Base-by-base conservation (phyloP, 257 asterid genomes). In the Solanum pinnatisectum region DNA sequence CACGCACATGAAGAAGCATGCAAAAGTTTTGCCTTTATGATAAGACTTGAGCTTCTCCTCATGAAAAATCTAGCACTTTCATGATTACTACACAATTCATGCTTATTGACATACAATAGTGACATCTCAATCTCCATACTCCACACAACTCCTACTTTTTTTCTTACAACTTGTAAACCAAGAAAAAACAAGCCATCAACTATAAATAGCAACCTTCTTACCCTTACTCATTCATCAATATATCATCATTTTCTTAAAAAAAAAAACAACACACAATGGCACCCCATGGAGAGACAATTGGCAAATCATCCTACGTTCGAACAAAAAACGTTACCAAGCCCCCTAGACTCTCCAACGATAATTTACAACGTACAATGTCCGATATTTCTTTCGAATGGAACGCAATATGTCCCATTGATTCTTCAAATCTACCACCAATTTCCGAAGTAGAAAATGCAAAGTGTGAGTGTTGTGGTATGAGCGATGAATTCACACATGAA, bases 381-480 rank as follows among this genome's bases (percentile, higher is more conserved):
- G 89, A 87, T 78, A 83, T 87, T 7, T 70, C 89, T 9, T 44
- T 67, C 74, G 84, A 81, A 18, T 81, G 25, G 68, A 85, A 82
- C 56, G 59, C 33, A 5, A 36, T 10, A 11, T 23, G 30, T 5
- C 33, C 15, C 3, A 14, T 76, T 9, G 40, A 56, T 6, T 6
- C 49, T 7, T 32, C 78, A 30, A 70, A 30, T 18, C 84, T 82
- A 25, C 89, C 74, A 15, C 89, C 87, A 16, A 82, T 89, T 11
- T 70, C 71, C 16, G 89, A 81, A 78, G 88, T 89, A 37, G 91
- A 89, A 49, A 86, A 71, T 3, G 87, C 87, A 0, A 86, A 83
- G 32, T 89, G 91, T 56, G 91, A 89, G 76, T 86, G 89, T 20
- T 89, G 91, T 84, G 91, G 91, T 15, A 87, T 86, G 87, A 79